These are phyloP conservation scores for Scutellaria minor DNA, from an alignment of 257 asterid species.

Conservation along the genomic window DNA sequence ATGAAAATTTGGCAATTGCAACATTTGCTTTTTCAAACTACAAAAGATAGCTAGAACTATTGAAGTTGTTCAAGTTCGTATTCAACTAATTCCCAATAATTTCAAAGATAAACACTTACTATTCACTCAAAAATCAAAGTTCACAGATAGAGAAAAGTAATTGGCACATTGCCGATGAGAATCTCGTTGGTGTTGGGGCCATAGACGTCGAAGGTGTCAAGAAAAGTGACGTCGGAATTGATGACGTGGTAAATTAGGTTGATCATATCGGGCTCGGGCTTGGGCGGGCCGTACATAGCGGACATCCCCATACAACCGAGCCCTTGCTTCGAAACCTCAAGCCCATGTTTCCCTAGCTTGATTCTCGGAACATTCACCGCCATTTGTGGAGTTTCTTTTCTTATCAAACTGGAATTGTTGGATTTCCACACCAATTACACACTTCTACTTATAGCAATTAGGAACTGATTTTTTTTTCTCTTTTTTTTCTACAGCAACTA, in stretches of 20 bases:
- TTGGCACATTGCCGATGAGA: slow-evolving; percentile 39
- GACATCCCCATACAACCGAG: slow-evolving; percentile 53
- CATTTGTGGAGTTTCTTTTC: slow-evolving; percentile 5
- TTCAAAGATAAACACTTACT: neutral
- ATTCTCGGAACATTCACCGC: slow-evolving; percentile 40
- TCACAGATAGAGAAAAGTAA: too few relatives aligned
- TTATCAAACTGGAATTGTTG: too few relatives aligned
- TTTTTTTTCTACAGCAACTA: too few relatives aligned
- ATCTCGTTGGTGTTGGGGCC: slow-evolving; percentile 50
- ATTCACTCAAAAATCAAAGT: neutral
- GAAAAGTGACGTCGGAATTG: slow-evolving; percentile 42
- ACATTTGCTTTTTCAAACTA: too few relatives aligned
- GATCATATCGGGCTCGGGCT: slow-evolving; percentile 47
- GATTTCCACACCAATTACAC: too few relatives aligned
- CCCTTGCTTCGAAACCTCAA: slow-evolving; percentile 47
- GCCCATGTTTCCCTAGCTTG: slow-evolving; percentile 46
- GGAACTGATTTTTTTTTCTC: too few relatives aligned
- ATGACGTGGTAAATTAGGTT: slow-evolving; percentile 40
- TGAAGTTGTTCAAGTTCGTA: too few relatives aligned
- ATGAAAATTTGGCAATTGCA: too few relatives aligned
- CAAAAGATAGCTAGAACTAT: too few relatives aligned
- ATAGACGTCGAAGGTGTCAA: slow-evolving; percentile 47
- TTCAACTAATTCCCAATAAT: neutral
- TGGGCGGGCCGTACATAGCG: slow-evolving; percentile 36
- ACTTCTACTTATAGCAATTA: too few relatives aligned